Conservation (phyloP, 1,284 basidiomycete species). For the Malassezia japonica region DNA sequence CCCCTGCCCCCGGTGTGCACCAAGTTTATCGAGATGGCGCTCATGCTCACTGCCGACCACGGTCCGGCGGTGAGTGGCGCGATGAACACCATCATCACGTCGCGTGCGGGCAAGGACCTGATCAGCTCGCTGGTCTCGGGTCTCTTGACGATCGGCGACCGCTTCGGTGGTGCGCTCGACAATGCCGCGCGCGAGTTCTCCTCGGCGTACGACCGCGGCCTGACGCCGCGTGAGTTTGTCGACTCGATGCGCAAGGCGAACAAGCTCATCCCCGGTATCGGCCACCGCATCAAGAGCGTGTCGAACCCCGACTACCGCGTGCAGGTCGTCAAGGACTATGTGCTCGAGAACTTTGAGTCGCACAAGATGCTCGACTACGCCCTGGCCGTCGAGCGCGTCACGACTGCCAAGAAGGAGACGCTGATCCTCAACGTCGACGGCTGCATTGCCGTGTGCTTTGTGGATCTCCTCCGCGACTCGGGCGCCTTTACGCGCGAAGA, state of each 20-base stretch:
- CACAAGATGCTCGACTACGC: constrained; percentile 74
- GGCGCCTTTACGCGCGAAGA: constrained; percentile 93
- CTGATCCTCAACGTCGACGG: constrained; percentile 64
- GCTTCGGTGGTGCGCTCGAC: constrained; percentile 98
- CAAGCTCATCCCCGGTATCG: constrained; percentile 96
- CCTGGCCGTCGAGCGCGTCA: constrained; percentile 95
- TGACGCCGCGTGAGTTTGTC: constrained; percentile 94
- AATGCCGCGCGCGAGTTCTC: constrained; percentile 89
- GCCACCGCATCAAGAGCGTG: constrained; percentile 95
- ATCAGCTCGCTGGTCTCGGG: constrained; percentile 93
- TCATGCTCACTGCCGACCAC: constrained; percentile 97
- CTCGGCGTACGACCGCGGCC: constrained; percentile 69
- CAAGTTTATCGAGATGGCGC: constrained; percentile 88
- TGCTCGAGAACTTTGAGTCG: constrained; percentile 86
- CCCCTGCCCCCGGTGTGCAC: constrained; percentile 52
- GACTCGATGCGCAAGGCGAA: constrained; percentile 90
- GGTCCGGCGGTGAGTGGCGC: constrained; percentile 63
- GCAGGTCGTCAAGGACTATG: constrained; percentile 95
- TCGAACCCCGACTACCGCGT: constrained; percentile 58
- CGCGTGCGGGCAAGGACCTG: constrained; percentile 95
- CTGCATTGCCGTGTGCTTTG: constrained; percentile 95
- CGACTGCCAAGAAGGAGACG: constrained; percentile 94
- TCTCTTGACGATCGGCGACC: constrained; percentile 91
- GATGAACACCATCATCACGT: constrained; percentile 99
- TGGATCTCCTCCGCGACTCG: constrained; percentile 81